Percentiles rank a stretch among this genome's conserved stretches.
These are phyloP conservation scores for Fusarium sp. DNA, from an alignment of 2,329 filamentous ascomycete species.

Conservation along the genomic window DNA sequence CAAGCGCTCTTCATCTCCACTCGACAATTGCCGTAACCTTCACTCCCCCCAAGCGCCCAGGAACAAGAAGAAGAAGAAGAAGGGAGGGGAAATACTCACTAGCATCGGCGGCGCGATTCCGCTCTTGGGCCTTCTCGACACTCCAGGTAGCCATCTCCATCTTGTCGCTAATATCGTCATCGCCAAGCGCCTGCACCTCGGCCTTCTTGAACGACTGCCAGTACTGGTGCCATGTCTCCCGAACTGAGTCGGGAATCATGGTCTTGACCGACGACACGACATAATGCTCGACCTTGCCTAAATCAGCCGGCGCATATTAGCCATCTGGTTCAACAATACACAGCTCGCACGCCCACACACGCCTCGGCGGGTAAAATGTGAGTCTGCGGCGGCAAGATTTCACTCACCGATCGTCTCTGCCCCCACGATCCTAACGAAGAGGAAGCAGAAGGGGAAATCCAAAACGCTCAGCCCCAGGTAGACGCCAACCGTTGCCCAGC, in stretches of 20 bases:
- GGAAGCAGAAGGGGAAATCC: constrained; percentile 95
- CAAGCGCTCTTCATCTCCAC: constrained; percentile 14
- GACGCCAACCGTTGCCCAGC: constrained; percentile 91
- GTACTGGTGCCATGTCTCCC: constrained; percentile 61
- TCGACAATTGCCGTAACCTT: constrained; percentile 5
- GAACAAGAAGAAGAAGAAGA: neutral
- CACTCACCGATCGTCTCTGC: constrained; percentile 80
- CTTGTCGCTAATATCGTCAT: constrained; percentile 55
- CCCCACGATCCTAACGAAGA: constrained; percentile 82
- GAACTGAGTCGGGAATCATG: constrained; percentile 66
- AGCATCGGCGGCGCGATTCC: constrained; percentile 69
- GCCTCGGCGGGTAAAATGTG: constrained; percentile 11
- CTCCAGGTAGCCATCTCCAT: constrained; percentile 65
- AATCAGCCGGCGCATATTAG: constrained; percentile 19
- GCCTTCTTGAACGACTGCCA: constrained; percentile 57
- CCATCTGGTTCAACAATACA: constrained; percentile 4
- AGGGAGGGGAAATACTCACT: constrained; percentile 67
- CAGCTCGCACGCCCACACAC: neutral
- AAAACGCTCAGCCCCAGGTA: constrained; percentile 83
- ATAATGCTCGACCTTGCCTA: constrained; percentile 70
- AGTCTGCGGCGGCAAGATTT: constrained; percentile 4
- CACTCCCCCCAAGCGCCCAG: constrained; percentile 15
- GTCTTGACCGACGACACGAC: constrained; percentile 67
- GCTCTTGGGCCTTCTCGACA: constrained; percentile 68
- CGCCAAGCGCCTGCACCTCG: constrained; percentile 54